These are phyloP conservation scores for Helicostylum pulchrum DNA, from an alignment of 192 early-diverging fungal species.

Conservation along the genomic window DNA sequence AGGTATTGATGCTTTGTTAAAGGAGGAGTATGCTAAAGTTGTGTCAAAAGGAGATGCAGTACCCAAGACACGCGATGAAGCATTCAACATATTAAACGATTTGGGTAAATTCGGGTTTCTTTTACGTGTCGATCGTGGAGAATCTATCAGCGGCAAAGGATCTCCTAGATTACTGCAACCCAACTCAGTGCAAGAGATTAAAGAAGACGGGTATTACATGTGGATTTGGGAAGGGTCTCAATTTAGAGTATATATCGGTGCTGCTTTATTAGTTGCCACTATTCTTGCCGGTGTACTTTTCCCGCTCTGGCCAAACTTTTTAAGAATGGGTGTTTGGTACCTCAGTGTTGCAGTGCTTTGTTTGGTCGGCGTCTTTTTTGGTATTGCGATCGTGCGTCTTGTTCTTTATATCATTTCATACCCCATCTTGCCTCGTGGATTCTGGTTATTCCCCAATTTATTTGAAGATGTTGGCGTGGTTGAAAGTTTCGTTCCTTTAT, in stretches of 20 bases:
- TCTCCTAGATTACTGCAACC: slow-evolving; percentile 20
- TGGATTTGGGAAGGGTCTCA: slow-evolving; percentile 95
- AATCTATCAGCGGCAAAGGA: slow-evolving; percentile 25
- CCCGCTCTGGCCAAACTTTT: slow-evolving; percentile 87
- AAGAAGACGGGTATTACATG: slow-evolving; percentile 83
- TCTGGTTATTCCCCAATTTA: slow-evolving; percentile 97
- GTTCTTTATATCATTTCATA: slow-evolving; percentile 80
- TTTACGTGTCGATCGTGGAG: slow-evolving; percentile 32
- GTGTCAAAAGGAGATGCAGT: slow-evolving; percentile 19
- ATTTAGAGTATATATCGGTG: slow-evolving; percentile 72
- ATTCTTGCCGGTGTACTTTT: slow-evolving; percentile 95
- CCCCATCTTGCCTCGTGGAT: slow-evolving; percentile 68
- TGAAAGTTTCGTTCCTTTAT: slow-evolving; percentile 90
- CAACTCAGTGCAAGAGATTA: slow-evolving; percentile 24
- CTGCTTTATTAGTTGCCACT: slow-evolving; percentile 69
- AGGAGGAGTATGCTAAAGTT: slow-evolving; percentile 21
- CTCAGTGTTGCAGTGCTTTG: slow-evolving; percentile 77
- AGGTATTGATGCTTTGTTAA: slow-evolving; percentile 32
- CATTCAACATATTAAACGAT: slow-evolving; percentile 19
- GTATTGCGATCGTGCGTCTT: slow-evolving; percentile 80
- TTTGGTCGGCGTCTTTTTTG: slow-evolving; percentile 88
- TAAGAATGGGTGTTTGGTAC: slow-evolving; percentile 89
- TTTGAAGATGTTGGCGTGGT: slow-evolving; percentile 95
- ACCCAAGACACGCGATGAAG: slow-evolving; percentile 25
- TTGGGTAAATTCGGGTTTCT: slow-evolving; percentile 30